Base-by-base conservation (phyloP, 768 basidiomycete genomes). In the Tylopilus plumbeoviolaceoides region DNA sequence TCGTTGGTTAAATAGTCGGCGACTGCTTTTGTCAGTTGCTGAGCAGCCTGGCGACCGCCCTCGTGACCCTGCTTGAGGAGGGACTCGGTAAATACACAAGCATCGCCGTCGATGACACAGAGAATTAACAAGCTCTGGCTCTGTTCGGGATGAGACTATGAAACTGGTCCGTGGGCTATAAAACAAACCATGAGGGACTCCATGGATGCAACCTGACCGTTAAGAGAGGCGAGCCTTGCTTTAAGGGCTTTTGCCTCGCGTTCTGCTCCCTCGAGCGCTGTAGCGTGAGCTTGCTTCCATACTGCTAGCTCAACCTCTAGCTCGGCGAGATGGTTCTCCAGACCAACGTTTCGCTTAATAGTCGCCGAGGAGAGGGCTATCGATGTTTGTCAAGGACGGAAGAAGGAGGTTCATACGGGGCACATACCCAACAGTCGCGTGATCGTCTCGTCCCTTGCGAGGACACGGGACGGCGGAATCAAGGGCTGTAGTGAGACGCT, bases 21-120 rank as follows among this genome's bases (percentile, higher is more conserved):
- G 47, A 90, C 84, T 7, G 73, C 74, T 66, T 84, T 81, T 18
- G 86, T 89, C 51, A 89, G 72, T 47, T 77, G 75, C 60, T 85
- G 82, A 27, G 85, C 83, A 41, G 77, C 74, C 51, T 77, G 75
- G 17, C 72, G 70, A 27, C 88, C 88, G 10, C 88, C 88, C 48
- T 78, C 75, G 44, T 80, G 79, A 7, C 87, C 88, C 66, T 84
- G 82, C 28, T 63, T 64, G 38, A 91, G 70, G 53, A 85, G 75
- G 18, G 80, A 71, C 44, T 74, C 76, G 50, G 74, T 73, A 72
- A 91, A 90, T 59, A 88, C 70, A 57, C 81, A 81, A 44, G 80
- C 79, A 64, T 89, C 82, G 36, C 85, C 88, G 59, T 90, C 85
- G 61, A 91, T 76, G 57, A 86, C 78, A 62, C 87, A 87, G 58